Evolutionary conservation across 257 asterid genomes (phyloP).

Genomic region (Scutellaria minor): DNA sequence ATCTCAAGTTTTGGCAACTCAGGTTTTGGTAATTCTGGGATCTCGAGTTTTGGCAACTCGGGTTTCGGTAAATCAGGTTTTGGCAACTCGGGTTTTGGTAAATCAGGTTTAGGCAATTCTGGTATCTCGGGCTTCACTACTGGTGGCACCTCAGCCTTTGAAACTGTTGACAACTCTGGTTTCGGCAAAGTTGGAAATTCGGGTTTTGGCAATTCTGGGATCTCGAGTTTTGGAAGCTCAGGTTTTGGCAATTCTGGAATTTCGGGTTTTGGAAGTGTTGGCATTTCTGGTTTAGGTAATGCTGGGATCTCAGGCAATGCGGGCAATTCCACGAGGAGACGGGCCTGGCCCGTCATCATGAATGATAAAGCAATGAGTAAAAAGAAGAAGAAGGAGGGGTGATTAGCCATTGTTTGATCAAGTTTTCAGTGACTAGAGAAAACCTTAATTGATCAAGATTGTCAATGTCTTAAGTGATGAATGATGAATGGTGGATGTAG

Average conservation of each 20-base stretch:
- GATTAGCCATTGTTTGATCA: conserved; percentile 19
- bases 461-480: neutral
- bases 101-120: neutral
- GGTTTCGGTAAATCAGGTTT: neutral
- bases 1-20: conserved; percentile 25
- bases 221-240: conserved; percentile 22
- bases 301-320: conserved; percentile 1
- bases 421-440: neutral
- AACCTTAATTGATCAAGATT: too few relatives aligned
- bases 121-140: conserved; percentile 5
- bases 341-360: conserved; percentile 23
- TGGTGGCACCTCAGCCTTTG: conserved; percentile 12
- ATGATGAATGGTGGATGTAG: neutral
- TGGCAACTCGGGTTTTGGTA: neutral
- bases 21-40: conserved; percentile 24
- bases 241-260: conserved; percentile 2
- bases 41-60: conserved; percentile 2
- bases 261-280: neutral
- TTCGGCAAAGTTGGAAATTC: conserved; percentile 23
- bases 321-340: conserved; percentile 33
- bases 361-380: conserved; percentile 15
- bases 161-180: neutral
- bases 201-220: conserved; percentile 26
- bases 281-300: neutral
- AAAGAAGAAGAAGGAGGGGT: conserved; percentile 13